Percentiles rank a stretch among this genome's conserved stretches.
phyloP scores from a whole-genome alignment of 176 grass and related monocot genomes.

The Carex kokanica region DNA sequence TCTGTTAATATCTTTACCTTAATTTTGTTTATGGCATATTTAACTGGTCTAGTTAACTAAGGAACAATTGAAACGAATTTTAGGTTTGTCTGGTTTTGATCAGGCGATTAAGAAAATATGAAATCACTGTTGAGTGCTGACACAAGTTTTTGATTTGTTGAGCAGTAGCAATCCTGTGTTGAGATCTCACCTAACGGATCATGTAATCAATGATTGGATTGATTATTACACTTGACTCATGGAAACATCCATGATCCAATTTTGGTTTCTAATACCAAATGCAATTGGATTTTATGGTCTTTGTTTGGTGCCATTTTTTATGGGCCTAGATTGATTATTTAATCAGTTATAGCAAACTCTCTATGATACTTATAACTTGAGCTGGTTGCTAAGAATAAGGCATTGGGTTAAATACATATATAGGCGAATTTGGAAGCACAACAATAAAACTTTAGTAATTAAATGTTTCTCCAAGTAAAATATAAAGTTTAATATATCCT shows the following conservation, averaged over 20 bases:
- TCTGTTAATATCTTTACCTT: no score
- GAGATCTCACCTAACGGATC: slow-evolving; percentile 21
- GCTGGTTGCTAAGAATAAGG: neutral
- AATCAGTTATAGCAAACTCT: neutral
- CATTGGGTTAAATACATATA: neutral
- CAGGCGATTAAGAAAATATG: neutral
- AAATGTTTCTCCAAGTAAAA: no score
- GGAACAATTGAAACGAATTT: no score
- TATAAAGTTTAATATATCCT: no score
- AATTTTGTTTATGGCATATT: no score
- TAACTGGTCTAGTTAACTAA: no score
- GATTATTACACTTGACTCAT: neutral
- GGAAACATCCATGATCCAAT: neutral
- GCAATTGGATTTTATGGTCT: slow-evolving; percentile 1
- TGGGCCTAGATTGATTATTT: neutral
- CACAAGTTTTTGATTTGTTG: neutral
- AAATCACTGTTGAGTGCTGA: neutral
- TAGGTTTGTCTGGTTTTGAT: neutral
- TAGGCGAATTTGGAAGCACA: no score
- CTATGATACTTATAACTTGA: neutral
- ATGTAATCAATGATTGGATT: slow-evolving; percentile 18
- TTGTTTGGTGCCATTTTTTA: neutral
- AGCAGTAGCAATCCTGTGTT: slow-evolving; percentile 14
- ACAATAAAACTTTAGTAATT: no score
- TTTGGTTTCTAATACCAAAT: neutral